These are phyloP conservation scores for Cladorrhinum sp. DNA, from an alignment of 2,329 filamentous ascomycete genomes.

Conservation along the genomic window DNA sequence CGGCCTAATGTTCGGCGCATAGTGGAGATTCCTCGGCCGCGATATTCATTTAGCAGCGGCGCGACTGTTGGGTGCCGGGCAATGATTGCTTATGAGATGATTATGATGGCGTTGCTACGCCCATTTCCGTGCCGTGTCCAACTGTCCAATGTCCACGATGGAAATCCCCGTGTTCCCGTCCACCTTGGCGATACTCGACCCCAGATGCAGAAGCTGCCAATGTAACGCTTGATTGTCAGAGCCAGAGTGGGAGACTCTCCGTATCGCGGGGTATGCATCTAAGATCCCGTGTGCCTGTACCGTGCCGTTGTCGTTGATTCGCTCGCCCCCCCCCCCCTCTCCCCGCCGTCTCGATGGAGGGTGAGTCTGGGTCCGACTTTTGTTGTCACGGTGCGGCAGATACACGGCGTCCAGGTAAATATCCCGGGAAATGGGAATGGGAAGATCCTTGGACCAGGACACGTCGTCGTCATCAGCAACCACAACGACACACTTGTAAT, in stretches of 20 bases:
- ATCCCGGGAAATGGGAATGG: not conserved
- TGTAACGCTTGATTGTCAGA: constrained; percentile 21
- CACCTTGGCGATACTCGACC: constrained; percentile 17
- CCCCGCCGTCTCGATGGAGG: not conserved
- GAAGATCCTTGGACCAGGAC: not conserved
- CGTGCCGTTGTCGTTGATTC: not conserved
- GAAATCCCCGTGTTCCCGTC: constrained; percentile 15
- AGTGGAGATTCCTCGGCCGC: constrained; percentile 9
- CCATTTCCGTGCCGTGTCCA: constrained; percentile 26
- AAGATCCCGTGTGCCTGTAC: not conserved
- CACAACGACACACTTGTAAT: not conserved
- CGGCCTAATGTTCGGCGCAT: constrained; percentile 23
- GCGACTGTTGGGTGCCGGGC: not conserved
- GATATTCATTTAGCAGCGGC: constrained; percentile 16
- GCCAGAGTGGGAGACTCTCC: constrained; percentile 18
- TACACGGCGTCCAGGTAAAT: not conserved
- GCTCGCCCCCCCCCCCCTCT: too few species aligned
- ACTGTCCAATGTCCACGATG: constrained; percentile 4
- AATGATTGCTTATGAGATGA: constrained; percentile 28
- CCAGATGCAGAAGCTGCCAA: constrained; percentile 14
- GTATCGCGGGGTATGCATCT: constrained; percentile 25
- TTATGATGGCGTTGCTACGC: constrained; percentile 22
- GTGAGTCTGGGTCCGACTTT: not conserved
- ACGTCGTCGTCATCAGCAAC: not conserved
- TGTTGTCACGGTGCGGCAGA: constrained; percentile 4